These are phyloP conservation scores for Lactifluus rugatus DNA, from an alignment of 768 basidiomycete species.

Conservation along the genomic window DNA sequence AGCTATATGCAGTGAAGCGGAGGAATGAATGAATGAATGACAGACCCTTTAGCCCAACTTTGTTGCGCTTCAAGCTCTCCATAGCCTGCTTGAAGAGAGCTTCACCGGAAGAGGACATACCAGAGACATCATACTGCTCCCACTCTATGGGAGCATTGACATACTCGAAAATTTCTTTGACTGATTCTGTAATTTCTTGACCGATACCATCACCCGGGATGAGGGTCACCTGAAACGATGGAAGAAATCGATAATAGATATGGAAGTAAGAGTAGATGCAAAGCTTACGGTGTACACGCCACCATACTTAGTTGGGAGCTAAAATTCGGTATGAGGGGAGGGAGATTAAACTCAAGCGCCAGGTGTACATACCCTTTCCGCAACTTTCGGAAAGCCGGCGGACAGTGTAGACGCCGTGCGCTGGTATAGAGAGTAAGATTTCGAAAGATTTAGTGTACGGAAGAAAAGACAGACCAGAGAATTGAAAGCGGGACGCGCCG, in stretches of 20 bases:
- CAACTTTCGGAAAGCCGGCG: conserved; percentile 67
- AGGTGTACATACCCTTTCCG: conserved; percentile 48
- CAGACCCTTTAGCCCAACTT: conserved; percentile 94
- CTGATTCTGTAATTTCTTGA: conserved; percentile 92
- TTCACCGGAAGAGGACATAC: conserved; percentile 89
- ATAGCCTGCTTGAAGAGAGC: conserved; percentile 95
- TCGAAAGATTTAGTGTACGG: neutral
- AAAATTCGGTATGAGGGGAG: conserved; percentile 12
- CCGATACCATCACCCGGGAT: conserved; percentile 99
- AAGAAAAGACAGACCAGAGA: conserved; percentile 40
- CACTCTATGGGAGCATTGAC: conserved; percentile 98
- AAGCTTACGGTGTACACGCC: conserved; percentile 76
- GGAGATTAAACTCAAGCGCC: conserved; percentile 1
- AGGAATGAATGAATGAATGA: conserved; percentile 1
- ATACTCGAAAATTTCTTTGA: conserved; percentile 97
- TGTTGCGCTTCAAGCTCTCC: conserved; percentile 95
- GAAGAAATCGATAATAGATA: conserved; percentile 20
- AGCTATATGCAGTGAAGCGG: neutral
- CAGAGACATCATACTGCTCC: conserved; percentile 97
- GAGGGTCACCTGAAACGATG: conserved; percentile 66
- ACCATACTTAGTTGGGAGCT: conserved; percentile 86
- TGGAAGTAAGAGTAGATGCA: neutral
- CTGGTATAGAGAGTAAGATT: conserved; percentile 29
- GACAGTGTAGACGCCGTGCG: conserved; percentile 68
- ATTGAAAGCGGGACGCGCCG: conserved; percentile 42